A percentile compares a stretch with the other conserved stretches of the same genome.
phyloP scores from a whole-genome alignment of 257 asterid genomes.

The Solanum peruvianum region DNA sequence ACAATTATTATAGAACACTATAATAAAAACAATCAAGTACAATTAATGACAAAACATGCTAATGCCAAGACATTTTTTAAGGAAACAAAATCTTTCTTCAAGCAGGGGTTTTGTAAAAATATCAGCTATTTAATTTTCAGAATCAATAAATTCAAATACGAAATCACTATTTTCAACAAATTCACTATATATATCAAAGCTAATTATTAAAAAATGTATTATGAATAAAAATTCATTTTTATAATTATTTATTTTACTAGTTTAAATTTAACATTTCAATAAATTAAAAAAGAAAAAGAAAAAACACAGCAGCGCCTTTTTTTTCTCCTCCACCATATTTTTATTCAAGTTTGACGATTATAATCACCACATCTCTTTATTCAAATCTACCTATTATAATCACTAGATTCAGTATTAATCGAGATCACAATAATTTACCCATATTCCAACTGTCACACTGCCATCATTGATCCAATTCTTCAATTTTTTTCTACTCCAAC shows the following conservation, averaged over 20 bases:
- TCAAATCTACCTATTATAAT: not conserved
- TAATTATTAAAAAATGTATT: too few relatives aligned
- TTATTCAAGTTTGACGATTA: not conserved
- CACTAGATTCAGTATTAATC: not conserved
- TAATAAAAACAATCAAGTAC: not conserved
- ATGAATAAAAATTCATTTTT: not conserved
- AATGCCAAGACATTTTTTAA: not conserved
- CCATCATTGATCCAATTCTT: not conserved
- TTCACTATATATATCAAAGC: too few relatives aligned
- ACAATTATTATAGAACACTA: too few relatives aligned
- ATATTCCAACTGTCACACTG: not conserved
- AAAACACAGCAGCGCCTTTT: not conserved
- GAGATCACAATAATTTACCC: not conserved
- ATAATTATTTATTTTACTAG: not conserved
- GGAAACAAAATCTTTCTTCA: not conserved
- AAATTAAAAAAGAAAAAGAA: not conserved
- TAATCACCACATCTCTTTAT: not conserved
- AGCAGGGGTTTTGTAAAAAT: not conserved
- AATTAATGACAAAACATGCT: too few relatives aligned
- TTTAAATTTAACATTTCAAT: too few relatives aligned
- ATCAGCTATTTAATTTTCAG: not conserved
- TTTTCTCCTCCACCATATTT: not conserved
- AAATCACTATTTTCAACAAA: too few relatives aligned
- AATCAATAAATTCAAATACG: not conserved
- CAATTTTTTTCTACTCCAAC: not conserved